Evolutionary conservation across 2,329 filamentous ascomycete species (phyloP).

Genomic region (Hymenoscyphus infarciens): DNA sequence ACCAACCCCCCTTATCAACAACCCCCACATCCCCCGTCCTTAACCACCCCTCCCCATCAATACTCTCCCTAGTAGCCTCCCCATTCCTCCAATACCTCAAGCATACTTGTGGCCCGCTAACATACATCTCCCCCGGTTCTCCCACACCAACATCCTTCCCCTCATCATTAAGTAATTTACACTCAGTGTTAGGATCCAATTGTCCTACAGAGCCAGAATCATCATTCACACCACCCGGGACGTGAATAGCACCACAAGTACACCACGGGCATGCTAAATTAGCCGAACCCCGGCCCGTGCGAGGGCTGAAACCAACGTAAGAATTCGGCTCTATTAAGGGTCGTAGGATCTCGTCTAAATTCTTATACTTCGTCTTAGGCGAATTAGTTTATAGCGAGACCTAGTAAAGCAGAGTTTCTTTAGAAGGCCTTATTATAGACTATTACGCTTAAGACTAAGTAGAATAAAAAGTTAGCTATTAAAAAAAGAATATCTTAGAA

Average conservation of each 20-base stretch:
- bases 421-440: too few relatives aligned
- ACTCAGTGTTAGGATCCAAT: constrained; percentile 49
- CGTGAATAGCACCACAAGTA: constrained; percentile 43
- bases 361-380: too few relatives aligned
- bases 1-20: constrained; percentile 43
- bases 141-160: constrained; percentile 38
- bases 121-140: constrained; percentile 42
- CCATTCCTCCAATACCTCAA: constrained; percentile 40
- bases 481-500: too few relatives aligned
- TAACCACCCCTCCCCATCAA: constrained; percentile 44
- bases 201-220: constrained; percentile 49
- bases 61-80: constrained; percentile 37
- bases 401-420: too few relatives aligned
- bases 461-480: too few relatives aligned
- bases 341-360: too few relatives aligned
- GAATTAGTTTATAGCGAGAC: too few relatives aligned
- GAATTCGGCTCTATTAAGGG: too few relatives aligned
- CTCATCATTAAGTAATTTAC: constrained; percentile 39
- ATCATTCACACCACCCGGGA: constrained; percentile 35
- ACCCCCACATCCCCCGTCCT: constrained; percentile 56
- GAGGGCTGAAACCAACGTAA: too few relatives aligned
- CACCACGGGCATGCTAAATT: too few relatives aligned
- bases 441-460: too few relatives aligned
- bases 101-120: constrained; percentile 44
- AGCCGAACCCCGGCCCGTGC: too few relatives aligned